These are phyloP conservation scores for Urtica urens DNA, from an alignment of 306 rosid genomes.

Conservation along the genomic window DNA sequence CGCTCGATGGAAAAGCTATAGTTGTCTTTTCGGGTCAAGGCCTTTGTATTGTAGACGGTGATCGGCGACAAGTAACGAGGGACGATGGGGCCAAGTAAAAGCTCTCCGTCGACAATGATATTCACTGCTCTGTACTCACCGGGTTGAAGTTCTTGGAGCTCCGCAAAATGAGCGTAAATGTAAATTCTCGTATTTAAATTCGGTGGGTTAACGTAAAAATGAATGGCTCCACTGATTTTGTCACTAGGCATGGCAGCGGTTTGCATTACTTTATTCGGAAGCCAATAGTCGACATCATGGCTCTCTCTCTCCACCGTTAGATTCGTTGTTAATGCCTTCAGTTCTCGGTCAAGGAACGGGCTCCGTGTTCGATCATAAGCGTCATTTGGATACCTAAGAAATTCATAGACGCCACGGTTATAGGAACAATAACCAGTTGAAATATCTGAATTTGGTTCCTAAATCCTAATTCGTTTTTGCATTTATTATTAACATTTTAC, in stretches of 20 bases:
- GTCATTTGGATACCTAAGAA: too few relatives aligned
- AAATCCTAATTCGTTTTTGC: too few relatives aligned
- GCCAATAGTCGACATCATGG: background rate
- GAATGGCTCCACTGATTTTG: slow-evolving; percentile 5
- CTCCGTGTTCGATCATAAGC: too few relatives aligned
- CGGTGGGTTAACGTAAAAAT: background rate
- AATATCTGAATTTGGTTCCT: too few relatives aligned
- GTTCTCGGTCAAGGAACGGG: too few relatives aligned
- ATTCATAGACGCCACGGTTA: too few relatives aligned
- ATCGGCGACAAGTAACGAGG: slow-evolving; percentile 12
- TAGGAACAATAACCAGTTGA: too few relatives aligned
- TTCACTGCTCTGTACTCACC: slow-evolving; percentile 32
- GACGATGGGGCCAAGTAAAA: slow-evolving; percentile 10
- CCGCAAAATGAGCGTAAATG: slow-evolving; percentile 51
- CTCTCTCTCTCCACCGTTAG: too few relatives aligned
- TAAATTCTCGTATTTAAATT: background rate
- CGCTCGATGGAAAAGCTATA: slow-evolving; percentile 13
- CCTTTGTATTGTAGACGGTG: slow-evolving; percentile 5
- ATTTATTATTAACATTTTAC: too few relatives aligned
- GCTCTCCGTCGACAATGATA: slow-evolving; percentile 24
- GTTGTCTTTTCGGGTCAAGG: background rate
- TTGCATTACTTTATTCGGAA: slow-evolving; percentile 24
- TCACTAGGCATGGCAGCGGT: slow-evolving; percentile 22
- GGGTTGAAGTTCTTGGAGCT: slow-evolving; percentile 18
- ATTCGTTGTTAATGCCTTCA: too few relatives aligned